These are phyloP conservation scores for Aspergillus unguis DNA, from an alignment of 2,329 filamentous ascomycete species.

Conservation along the genomic window DNA sequence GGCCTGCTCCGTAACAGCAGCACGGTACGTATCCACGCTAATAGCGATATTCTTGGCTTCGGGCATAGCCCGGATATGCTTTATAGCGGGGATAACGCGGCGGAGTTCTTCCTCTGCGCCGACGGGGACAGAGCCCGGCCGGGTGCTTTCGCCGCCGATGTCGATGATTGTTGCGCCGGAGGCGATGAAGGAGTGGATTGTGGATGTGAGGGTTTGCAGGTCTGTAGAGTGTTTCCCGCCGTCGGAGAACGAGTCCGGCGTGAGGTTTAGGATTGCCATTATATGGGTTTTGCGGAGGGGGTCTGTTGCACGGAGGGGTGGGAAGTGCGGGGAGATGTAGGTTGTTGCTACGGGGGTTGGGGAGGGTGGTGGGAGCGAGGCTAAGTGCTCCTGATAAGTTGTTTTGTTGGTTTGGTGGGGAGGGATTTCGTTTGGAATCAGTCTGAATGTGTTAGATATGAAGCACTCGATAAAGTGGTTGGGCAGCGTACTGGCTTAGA, in stretches of 20 bases:
- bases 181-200: constrained; percentile 60
- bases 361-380: constrained; percentile 33
- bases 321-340: constrained; percentile 37
- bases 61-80: constrained; percentile 65
- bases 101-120: constrained; percentile 68
- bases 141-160: constrained; percentile 88
- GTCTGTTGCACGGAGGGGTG: constrained; percentile 58
- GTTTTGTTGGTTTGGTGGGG: constrained; percentile 27
- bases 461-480: background rate
- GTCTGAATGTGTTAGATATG: constrained; percentile 24
- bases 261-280: constrained; percentile 94
- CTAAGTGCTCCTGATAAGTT: constrained; percentile 36
- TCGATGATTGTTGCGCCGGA: constrained; percentile 82
- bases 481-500: constrained; percentile 53
- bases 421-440: constrained; percentile 40
- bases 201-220: constrained; percentile 51
- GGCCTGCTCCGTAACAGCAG: constrained; percentile 73
- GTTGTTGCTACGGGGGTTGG: constrained; percentile 39
- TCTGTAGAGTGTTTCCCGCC: constrained; percentile 64
- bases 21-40: constrained; percentile 90
- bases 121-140: constrained; percentile 69
- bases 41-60: constrained; percentile 65
- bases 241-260: constrained; percentile 95
- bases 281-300: constrained; percentile 63
- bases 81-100: constrained; percentile 76